Base-by-base conservation (phyloP, 1,284 basidiomycete genomes). In the Ganoderma sp. region DNA sequence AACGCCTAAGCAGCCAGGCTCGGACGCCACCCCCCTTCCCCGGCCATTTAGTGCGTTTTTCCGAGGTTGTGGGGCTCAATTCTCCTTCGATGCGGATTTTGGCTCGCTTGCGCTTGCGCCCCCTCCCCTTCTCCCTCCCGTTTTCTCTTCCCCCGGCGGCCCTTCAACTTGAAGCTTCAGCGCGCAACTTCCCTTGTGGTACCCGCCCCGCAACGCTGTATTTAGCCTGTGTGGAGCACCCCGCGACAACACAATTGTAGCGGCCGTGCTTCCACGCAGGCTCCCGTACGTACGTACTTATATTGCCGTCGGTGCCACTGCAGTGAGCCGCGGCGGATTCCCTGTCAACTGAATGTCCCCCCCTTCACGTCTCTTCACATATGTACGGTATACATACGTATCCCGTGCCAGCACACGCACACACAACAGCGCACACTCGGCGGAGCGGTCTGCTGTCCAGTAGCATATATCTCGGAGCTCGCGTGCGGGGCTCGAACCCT, bases 401-500 rank as follows among this genome's bases (percentile, higher is more conserved):
- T 37, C 25, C 34, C 32, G 32, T 32, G 32, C 25, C 25, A 1
- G 25, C 25, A 32, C 32, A 32, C n/a, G 32, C 32, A 32, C 32
- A 32, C 32, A 32, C 4, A 32, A 5, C 32, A 5, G 32, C 3
- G 5, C 32, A 32, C 32, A 32, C 32, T 32, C 8, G n/a, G 34
- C n/a, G 19, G 39, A 42, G 39, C 42, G 17, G 22, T 37, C 32
- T 58, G n/a, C n/a, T 22, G 25, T 61, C 14, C 41, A 45, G 39
- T 48, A 28, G 60, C 41, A 48, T 61, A 43, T 61, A 43, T 37
- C 60, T 61, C 60, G 42, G 60, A 61, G 7, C 37, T 10, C 8
- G 37, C 17, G 59, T 42, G 43, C 28, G 32, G 25, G 25, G 10
- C 58, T 48, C 45, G n/a, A n/a, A 14, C 17, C 57, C 2, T 28